phyloP scores from a whole-genome alignment of 805 yeast genomes.

The Lipomyces orientalis region DNA sequence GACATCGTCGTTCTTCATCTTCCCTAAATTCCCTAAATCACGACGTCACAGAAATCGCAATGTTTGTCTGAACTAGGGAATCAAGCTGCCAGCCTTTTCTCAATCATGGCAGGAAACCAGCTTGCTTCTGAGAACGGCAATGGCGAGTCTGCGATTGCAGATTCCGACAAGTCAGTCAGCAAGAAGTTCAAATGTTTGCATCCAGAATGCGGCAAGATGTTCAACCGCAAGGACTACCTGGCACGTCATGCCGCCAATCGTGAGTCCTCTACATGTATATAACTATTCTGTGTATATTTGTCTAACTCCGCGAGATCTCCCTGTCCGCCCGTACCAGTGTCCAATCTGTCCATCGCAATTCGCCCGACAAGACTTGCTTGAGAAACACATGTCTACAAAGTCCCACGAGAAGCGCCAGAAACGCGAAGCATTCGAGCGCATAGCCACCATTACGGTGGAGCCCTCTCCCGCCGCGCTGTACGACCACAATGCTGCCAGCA shows the following conservation, averaged over 20 bases:
- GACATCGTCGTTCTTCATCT: too few species aligned
- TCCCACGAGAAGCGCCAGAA: constrained; percentile 39
- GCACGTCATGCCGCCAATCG: constrained; percentile 42
- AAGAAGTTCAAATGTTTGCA: constrained; percentile 38
- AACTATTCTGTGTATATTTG: too few species aligned
- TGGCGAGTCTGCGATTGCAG: neutral
- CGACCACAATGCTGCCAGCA: neutral
- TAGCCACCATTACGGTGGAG: constrained; percentile 8
- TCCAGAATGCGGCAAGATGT: constrained; percentile 42
- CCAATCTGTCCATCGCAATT: constrained; percentile 40
- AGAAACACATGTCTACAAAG: constrained; percentile 40
- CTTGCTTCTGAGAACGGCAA: neutral
- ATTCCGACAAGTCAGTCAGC: constrained; percentile 6
- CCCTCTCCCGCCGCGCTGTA: neutral
- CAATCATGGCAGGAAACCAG: neutral
- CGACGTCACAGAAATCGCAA: neutral
- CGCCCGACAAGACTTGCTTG: constrained; percentile 44
- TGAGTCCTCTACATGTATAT: neutral
- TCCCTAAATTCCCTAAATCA: too few species aligned
- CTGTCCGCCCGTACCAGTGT: constrained; percentile 43
- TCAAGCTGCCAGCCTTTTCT: neutral
- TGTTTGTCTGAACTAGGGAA: neutral
- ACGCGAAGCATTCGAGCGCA: constrained; percentile 32
- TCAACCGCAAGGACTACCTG: constrained; percentile 42
- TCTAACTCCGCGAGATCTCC: constrained; percentile 31